A percentile compares a stretch with the other conserved stretches of the same genome.
Conservation (phyloP, 225 moss, liverwort and hornwort genomes). For the Pseudoscleropodium purum region DNA sequence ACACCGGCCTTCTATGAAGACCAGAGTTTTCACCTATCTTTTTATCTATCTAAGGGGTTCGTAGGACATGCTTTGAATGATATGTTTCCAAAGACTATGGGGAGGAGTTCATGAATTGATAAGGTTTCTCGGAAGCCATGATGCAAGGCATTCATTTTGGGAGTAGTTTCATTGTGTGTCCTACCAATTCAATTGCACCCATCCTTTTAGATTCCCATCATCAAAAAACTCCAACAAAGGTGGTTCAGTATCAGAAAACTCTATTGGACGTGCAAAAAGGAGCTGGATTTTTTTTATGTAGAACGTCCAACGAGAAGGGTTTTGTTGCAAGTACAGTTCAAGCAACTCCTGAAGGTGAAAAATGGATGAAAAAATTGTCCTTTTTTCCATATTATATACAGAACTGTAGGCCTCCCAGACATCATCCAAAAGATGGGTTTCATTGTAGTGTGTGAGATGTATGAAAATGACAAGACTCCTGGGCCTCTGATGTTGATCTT, state of each 20-base stretch:
- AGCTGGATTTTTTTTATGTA: neutral
- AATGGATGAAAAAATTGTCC: neutral
- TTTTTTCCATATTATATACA: neutral
- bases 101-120: neutral
- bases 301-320: neutral
- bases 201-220: neutral
- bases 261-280: fast-evolving
- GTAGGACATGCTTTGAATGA: neutral
- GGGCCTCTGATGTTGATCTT: neutral
- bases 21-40: no score
- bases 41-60: neutral
- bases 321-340: neutral
- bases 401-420: neutral
- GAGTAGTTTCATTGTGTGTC: neutral
- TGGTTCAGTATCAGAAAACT: neutral
- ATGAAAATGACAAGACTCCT: neutral
- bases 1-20: no score
- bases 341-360: neutral
- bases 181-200: neutral
- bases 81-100: neutral
- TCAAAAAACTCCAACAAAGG: neutral
- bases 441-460: neutral
- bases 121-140: neutral
- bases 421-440: no score
- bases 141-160: neutral